Percentiles rank a stretch among this genome's conserved stretches.
phyloP scores from a whole-genome alignment of 805 yeast species.

The Candida montana region DNA sequence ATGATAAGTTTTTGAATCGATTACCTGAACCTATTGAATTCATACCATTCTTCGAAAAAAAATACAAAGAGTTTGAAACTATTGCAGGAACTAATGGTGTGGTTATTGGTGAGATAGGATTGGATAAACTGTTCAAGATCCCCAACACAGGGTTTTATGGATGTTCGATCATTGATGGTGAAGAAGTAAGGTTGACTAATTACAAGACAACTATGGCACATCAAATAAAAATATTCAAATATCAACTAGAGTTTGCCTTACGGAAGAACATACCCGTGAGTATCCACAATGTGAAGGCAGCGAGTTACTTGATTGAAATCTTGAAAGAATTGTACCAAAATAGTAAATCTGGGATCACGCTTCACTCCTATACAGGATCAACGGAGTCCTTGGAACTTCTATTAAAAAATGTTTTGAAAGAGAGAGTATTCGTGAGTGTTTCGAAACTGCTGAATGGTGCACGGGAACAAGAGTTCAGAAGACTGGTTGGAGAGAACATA shows the following conservation, averaged over 20 bases:
- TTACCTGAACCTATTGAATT: conserved; percentile 62
- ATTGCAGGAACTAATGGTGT: conserved; percentile 8
- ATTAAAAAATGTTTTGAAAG: conserved; percentile 23
- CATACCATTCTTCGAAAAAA: conserved; percentile 25
- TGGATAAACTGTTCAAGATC: conserved; percentile 70
- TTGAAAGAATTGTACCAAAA: conserved; percentile 23
- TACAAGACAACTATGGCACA: conserved; percentile 60
- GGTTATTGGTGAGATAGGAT: conserved; percentile 86
- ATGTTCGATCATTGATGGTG: background rate
- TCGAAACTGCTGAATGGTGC: conserved; percentile 5
- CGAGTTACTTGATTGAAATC: conserved; percentile 50
- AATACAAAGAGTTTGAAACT: conserved; percentile 10
- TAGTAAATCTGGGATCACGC: conserved; percentile 40
- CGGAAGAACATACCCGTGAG: conserved; percentile 50
- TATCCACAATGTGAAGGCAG: conserved; percentile 81
- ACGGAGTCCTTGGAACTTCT: conserved; percentile 55
- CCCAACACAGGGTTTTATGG: conserved; percentile 58
- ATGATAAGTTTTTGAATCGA: conserved; percentile 31
- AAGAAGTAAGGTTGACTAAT: conserved; percentile 28
- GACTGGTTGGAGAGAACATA: conserved; percentile 1
- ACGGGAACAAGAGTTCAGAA: conserved; percentile 1
- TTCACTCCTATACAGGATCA: conserved; percentile 88
- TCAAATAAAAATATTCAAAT: conserved; percentile 49
- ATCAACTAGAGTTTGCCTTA: conserved; percentile 52
- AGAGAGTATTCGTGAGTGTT: conserved; percentile 6